Percentiles rank a stretch among this genome's conserved stretches.
These are phyloP conservation scores for Aegilops sharonensis DNA, from an alignment of 176 grass and related monocot species.

Conservation along the genomic window DNA sequence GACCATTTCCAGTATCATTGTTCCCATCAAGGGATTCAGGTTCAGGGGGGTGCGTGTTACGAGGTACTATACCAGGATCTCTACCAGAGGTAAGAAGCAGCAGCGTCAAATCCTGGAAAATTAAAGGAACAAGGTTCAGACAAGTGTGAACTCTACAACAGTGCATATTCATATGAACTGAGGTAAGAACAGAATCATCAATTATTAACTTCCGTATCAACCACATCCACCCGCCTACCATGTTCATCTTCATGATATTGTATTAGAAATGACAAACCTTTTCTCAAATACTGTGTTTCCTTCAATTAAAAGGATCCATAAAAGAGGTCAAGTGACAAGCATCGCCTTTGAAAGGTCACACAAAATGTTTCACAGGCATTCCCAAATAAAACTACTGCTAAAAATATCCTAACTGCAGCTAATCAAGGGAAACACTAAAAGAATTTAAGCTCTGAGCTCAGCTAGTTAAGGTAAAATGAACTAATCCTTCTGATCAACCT, in stretches of 20 bases:
- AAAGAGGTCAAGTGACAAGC: background rate
- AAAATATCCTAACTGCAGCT: background rate
- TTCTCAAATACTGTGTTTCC: background rate
- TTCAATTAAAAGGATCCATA: background rate
- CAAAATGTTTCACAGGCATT: background rate
- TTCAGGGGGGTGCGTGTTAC: slow-evolving; percentile 81
- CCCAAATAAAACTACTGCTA: background rate
- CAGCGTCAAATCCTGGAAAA: slow-evolving; percentile 81
- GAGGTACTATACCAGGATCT: slow-evolving; percentile 95
- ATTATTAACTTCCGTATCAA: background rate
- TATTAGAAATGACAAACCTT: background rate
- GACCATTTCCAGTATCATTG: slow-evolving; percentile 47
- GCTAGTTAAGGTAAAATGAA: background rate
- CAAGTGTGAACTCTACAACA: background rate
- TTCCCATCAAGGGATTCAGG: slow-evolving; percentile 57
- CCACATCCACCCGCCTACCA: background rate
- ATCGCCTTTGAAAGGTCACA: background rate
- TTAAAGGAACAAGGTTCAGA: slow-evolving; percentile 18
- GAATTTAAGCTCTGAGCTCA: background rate
- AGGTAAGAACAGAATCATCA: background rate
- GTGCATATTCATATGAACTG: background rate
- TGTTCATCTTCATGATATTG: background rate
- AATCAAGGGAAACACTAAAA: background rate
- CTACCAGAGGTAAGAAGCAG: slow-evolving; percentile 85
- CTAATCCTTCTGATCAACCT: background rate